A percentile compares a stretch with the other conserved stretches of the same genome.
Evolutionary conservation across 305 asterid species (phyloP).

Genomic region (Fraxinus baroniana): DNA sequence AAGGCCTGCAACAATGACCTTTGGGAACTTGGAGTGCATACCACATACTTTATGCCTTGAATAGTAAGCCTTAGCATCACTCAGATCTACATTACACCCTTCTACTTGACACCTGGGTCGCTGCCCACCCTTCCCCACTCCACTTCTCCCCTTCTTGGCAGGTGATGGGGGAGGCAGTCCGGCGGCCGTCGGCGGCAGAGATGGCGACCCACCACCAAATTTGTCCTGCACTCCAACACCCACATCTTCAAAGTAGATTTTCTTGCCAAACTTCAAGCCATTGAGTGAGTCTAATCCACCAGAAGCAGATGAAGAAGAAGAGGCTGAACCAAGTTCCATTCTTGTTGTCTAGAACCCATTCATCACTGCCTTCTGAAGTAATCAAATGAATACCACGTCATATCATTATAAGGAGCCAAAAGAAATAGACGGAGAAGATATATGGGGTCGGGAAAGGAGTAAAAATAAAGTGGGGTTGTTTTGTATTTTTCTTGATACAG

Average conservation of each 20-base stretch:
- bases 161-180: constrained; percentile 31
- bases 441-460: neutral
- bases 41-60: constrained; percentile 74
- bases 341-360: constrained; percentile 37
- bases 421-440: neutral
- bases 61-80: constrained; percentile 68
- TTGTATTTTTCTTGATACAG: constrained; percentile 31
- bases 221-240: constrained; percentile 31
- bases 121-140: constrained; percentile 32
- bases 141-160: constrained; percentile 39
- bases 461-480: constrained; percentile 22
- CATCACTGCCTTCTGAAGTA: constrained; percentile 28
- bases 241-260: constrained; percentile 44
- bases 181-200: constrained; percentile 19
- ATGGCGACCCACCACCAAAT: constrained; percentile 23
- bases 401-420: constrained; percentile 11
- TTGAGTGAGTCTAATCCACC: constrained; percentile 37
- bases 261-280: constrained; percentile 53
- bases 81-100: constrained; percentile 67
- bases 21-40: constrained; percentile 62
- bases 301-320: constrained; percentile 34
- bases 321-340: constrained; percentile 49
- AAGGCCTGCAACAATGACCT: constrained; percentile 58
- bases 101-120: constrained; percentile 73
- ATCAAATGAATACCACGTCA: constrained; percentile 22